A percentile compares a stretch with the other conserved stretches of the same genome.
Evolutionary conservation across 2,329 filamentous ascomycete species (phyloP).

Genomic region (Fusarium odoratissimum): DNA sequence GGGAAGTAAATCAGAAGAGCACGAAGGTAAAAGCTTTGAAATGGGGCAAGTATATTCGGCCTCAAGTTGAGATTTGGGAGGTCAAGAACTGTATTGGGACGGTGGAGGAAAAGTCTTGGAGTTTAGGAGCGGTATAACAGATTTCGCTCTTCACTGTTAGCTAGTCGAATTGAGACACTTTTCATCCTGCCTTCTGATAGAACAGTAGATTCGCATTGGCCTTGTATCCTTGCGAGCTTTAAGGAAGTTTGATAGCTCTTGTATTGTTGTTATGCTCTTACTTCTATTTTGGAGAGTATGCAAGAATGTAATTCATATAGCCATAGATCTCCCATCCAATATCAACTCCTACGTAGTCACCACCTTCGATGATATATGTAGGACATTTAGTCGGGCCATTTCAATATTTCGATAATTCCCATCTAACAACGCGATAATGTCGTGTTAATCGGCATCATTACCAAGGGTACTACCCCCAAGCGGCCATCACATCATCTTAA

Average conservation of each 20-base stretch:
- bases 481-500: no score
- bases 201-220: neutral
- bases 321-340: no score
- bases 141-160: neutral
- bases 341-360: no score
- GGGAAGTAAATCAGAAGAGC: neutral
- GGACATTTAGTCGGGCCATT: no score
- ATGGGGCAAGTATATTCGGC: neutral
- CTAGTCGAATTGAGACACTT: neutral
- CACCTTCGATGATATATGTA: no score
- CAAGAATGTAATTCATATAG: no score
- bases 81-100: neutral
- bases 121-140: neutral
- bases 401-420: no score
- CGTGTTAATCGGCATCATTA: no score
- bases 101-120: neutral
- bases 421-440: no score
- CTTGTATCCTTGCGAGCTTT: neutral
- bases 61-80: neutral
- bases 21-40: rapidly evolving
- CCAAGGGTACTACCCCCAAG: no score
- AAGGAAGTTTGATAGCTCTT: neutral
- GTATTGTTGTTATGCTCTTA: no score
- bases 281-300: no score
- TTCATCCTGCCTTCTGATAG: rapidly evolving